Base-by-base conservation (phyloP, 805 yeast genomes). In the Saturnispora halmiae region DNA sequence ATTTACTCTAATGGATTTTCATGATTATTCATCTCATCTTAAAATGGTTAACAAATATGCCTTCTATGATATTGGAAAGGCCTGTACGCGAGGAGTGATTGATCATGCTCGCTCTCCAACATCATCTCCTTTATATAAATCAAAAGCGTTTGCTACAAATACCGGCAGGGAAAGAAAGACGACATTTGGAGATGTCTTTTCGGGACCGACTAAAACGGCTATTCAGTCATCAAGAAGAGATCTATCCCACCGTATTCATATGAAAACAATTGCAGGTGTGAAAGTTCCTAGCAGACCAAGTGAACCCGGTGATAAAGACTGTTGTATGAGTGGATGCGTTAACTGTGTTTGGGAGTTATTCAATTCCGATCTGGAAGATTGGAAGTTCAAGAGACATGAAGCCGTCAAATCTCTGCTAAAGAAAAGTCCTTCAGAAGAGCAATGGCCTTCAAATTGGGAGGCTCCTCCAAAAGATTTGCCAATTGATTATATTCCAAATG, bases 281-380 rank as follows among this genome's bases (percentile, higher is more conserved):
- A 58, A 56, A 6, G 94, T 90, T 0, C 95, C 96, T 3, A 75
- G 73, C n/a, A 73, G 70, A 55, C 97, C 98, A 0, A 66, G 63
- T 4, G 95, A 85, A 51, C 97, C 97, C 2, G 95, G 88, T 51
- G 34, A 22, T 5, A 40, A 34, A 24, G 87, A 90, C 59, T 90
- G 98, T 59, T 90, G 98, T 60, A 87, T 87, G 95, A 79, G 92
- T 43, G 98, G 98, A 1, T 90, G 98, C 60, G 78, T 85, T 24
- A 87, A 90, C 60, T 90, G 98, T 60, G 97, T 90, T 2, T 92
- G 97, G 97, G 96, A 88, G 52, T 64, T 84, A 41, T 90, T 76
- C 57, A 79, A 82, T 49, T 96, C 90, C 40, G 97, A 92, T 56
- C 53, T 88, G 37, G 79, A 76, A 47, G 85, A 85, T 26, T 92